A percentile compares a stretch with the other conserved stretches of the same genome.
Evolutionary conservation across 2,329 filamentous ascomycete genomes (phyloP).

Genomic region (Colletotrichum filicis): DNA sequence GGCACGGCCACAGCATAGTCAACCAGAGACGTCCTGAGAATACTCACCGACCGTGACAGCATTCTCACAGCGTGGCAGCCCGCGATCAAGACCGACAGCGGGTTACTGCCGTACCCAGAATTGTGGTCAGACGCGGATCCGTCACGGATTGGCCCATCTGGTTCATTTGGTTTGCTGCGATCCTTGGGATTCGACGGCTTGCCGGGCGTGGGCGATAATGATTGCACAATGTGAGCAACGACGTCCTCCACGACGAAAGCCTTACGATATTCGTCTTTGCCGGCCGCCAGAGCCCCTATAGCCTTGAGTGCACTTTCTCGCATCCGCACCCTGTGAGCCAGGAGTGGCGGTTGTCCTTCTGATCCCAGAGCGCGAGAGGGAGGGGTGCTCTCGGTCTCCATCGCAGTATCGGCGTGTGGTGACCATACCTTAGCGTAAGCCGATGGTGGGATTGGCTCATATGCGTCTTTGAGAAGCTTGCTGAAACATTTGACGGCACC

Average conservation of each 20-base stretch:
- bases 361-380: constrained; percentile 64
- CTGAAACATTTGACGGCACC: constrained; percentile 58
- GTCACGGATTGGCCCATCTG: constrained; percentile 43
- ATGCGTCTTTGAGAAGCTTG: constrained; percentile 62
- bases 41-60: constrained; percentile 84
- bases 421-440: constrained; percentile 51
- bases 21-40: constrained; percentile 86
- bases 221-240: constrained; percentile 84
- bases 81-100: constrained; percentile 81
- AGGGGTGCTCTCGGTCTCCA: constrained; percentile 47
- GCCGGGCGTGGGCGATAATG: constrained; percentile 69
- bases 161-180: constrained; percentile 49
- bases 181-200: constrained; percentile 60
- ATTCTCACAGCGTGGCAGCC: constrained; percentile 86
- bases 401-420: constrained; percentile 47
- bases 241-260: constrained; percentile 84
- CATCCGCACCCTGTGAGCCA: constrained; percentile 77
- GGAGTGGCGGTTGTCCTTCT: constrained; percentile 68
- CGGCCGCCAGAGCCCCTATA: constrained; percentile 82
- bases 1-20: constrained; percentile 86
- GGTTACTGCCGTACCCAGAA: constrained; percentile 76
- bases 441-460: constrained; percentile 53
- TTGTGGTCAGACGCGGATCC: constrained; percentile 42
- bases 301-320: constrained; percentile 82
- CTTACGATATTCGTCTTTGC: constrained; percentile 87